These are phyloP conservation scores for Pulicaria dysenterica DNA, from an alignment of 129 eudicot genomes.

Conservation along the genomic window DNA sequence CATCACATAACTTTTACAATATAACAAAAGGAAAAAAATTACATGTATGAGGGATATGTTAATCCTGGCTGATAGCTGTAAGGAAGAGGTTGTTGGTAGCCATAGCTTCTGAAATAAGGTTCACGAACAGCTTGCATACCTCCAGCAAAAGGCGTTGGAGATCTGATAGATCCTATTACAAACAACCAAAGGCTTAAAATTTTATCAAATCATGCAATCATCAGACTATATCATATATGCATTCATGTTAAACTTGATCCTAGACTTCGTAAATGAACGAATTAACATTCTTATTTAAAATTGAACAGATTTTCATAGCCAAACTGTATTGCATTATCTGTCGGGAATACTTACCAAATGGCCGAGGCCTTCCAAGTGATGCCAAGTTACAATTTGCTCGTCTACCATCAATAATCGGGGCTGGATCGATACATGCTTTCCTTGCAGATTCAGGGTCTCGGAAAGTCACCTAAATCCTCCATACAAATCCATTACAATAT, in stretches of 20 bases:
- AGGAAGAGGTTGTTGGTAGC: conserved; percentile 70
- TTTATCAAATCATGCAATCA: conserved; percentile 2
- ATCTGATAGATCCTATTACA: conserved; percentile 63
- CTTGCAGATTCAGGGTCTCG: conserved; percentile 90
- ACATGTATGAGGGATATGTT: conserved; percentile 75
- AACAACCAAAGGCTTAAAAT: background rate
- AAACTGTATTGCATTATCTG: no score
- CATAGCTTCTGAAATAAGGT: conserved; percentile 58
- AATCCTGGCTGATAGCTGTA: conserved; percentile 69
- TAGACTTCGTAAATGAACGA: background rate
- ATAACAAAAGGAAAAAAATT: conserved; percentile 12
- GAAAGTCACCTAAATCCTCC: conserved; percentile 93
- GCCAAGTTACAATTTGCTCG: conserved; percentile 92
- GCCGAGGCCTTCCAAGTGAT: conserved; percentile 79
- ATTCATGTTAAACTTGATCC: background rate
- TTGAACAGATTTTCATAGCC: no score
- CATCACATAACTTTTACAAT: background rate
- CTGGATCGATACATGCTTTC: conserved; percentile 83
- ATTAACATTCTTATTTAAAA: no score
- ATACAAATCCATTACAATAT: conserved; percentile 33
- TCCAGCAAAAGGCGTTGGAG: conserved; percentile 54
- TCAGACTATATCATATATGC: background rate
- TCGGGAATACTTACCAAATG: conserved; percentile 41
- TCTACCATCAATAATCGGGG: conserved; percentile 82
- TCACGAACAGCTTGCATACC: conserved; percentile 37